Conservation (phyloP, 441 rosid genomes). For the Hura crepitans region DNA sequence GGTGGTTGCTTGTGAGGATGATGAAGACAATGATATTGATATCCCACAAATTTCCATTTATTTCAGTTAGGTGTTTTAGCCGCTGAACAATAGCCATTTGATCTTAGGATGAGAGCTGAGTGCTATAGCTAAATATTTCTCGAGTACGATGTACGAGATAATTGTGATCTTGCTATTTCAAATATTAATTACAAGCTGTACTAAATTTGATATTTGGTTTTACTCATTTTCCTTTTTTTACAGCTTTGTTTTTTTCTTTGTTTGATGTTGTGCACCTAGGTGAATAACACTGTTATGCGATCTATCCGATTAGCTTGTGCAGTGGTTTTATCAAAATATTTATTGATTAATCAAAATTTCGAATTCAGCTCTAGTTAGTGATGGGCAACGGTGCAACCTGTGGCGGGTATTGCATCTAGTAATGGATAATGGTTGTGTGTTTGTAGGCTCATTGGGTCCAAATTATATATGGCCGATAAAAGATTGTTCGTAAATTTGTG, state of each 20-base stretch:
- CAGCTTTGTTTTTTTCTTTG: background rate
- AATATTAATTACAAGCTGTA: conserved; percentile 5
- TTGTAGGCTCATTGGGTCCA: no score
- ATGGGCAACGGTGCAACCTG: no score
- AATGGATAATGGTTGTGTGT: no score
- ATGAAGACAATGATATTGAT: conserved; percentile 77
- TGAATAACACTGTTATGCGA: no score
- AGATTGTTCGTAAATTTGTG: no score
- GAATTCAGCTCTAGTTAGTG: no score
- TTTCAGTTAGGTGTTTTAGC: conserved; percentile 37
- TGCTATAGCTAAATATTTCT: background rate
- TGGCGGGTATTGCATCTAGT: no score
- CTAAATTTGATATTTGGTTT: background rate
- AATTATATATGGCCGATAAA: no score
- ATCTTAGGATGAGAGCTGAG: conserved; percentile 15
- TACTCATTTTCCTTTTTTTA: no score
- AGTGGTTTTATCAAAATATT: no score
- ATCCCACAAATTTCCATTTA: conserved; percentile 73
- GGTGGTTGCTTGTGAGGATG: conserved; percentile 86
- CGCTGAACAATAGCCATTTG: conserved; percentile 17
- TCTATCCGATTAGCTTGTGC: background rate
- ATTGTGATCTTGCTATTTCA: background rate
- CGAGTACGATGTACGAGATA: conserved; percentile 7
- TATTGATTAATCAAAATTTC: no score
- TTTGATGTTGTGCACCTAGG: background rate